phyloP scores from a whole-genome alignment of 2,329 filamentous ascomycete species.

The Leptosphaerulina australis region DNA sequence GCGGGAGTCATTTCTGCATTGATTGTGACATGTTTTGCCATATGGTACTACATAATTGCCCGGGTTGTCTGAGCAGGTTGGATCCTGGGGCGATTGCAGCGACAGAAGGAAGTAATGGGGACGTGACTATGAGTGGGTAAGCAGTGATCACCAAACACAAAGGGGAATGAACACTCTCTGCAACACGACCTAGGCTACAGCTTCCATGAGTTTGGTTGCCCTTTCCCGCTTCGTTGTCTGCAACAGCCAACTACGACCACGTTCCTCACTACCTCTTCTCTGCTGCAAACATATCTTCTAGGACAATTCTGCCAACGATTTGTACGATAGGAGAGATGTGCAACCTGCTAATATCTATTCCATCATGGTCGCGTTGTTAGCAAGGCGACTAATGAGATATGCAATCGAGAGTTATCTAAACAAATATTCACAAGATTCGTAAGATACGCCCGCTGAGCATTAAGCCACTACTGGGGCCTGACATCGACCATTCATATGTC shows the following conservation, averaged over 20 bases:
- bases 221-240: no score
- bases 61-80: slow-evolving; percentile 71
- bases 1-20: slow-evolving; percentile 91
- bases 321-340: neutral
- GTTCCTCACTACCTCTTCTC: no score
- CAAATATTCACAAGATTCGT: neutral
- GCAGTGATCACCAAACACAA: neutral
- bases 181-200: no score
- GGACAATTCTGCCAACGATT: no score
- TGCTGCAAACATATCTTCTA: no score
- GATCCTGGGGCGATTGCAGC: slow-evolving; percentile 24
- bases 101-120: slow-evolving; percentile 26
- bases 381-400: neutral
- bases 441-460: neutral
- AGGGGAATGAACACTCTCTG: neutral
- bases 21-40: slow-evolving; percentile 97
- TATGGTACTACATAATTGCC: slow-evolving; percentile 93
- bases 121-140: slow-evolving; percentile 39
- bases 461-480: neutral
- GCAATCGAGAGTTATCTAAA: neutral
- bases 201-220: no score
- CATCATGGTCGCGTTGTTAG: neutral
- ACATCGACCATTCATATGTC: neutral
- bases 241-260: no score
- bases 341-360: neutral